Percentiles rank a stretch among this genome's conserved stretches.
phyloP scores from a whole-genome alignment of 768 basidiomycete genomes.

The Russula vinacea region DNA sequence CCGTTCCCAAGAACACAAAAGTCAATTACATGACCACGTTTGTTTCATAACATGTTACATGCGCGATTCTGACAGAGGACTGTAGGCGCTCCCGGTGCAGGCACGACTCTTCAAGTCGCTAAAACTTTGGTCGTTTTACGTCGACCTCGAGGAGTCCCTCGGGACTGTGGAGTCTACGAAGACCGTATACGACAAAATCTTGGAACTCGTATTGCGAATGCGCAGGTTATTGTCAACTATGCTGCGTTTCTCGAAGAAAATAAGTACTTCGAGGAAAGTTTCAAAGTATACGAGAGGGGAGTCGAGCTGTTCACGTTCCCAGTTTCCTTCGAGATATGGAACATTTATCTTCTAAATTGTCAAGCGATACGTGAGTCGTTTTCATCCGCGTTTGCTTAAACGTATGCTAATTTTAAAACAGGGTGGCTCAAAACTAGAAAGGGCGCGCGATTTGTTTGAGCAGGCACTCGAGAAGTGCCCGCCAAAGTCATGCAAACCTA shows the following conservation, averaged over 20 bases:
- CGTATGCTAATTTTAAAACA: slow-evolving; percentile 34
- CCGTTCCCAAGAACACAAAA: slow-evolving; percentile 84
- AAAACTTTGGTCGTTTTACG: slow-evolving; percentile 98
- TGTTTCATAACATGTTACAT: slow-evolving; percentile 32
- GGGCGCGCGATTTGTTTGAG: slow-evolving; percentile 96
- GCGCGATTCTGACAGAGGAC: not conserved
- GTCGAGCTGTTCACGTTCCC: slow-evolving; percentile 98
- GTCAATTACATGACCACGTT: slow-evolving; percentile 94
- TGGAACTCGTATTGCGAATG: slow-evolving; percentile 98
- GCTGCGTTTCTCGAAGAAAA: slow-evolving; percentile 97
- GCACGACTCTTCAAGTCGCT: slow-evolving; percentile 92
- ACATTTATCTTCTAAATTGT: slow-evolving; percentile 99
- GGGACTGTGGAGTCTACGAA: slow-evolving; percentile 91
- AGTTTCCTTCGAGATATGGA: slow-evolving; percentile 98
- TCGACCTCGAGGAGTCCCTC: slow-evolving; percentile 96
- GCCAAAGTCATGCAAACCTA: slow-evolving; percentile 86
- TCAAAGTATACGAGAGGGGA: slow-evolving; percentile 98
- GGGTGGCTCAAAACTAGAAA: slow-evolving; percentile 92
- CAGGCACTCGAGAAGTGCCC: slow-evolving; percentile 97
- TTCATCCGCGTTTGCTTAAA: not conserved
- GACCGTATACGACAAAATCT: slow-evolving; percentile 90
- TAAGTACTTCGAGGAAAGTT: slow-evolving; percentile 97
- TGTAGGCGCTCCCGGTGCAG: slow-evolving; percentile 78
- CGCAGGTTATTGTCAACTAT: slow-evolving; percentile 96
- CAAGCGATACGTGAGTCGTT: slow-evolving; percentile 79